These are phyloP conservation scores for Lodderomyces oxycetoniae DNA, from an alignment of 1,139 yeast genomes.

Conservation along the genomic window DNA sequence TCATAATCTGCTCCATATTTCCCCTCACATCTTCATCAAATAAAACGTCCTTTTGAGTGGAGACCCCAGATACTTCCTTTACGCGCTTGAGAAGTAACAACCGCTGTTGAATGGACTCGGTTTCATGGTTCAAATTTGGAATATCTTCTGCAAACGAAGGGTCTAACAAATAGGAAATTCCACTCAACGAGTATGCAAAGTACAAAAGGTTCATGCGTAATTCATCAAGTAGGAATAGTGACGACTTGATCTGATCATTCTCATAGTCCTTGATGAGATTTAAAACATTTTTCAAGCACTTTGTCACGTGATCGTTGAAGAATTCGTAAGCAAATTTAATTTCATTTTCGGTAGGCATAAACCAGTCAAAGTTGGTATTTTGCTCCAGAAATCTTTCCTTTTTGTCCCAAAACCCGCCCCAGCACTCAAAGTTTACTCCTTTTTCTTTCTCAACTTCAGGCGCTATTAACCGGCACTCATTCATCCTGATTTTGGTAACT, in stretches of 20 bases:
- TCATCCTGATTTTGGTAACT: constrained; percentile 54
- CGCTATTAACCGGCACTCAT: constrained; percentile 52
- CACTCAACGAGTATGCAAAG: constrained; percentile 62
- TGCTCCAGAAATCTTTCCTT: constrained; percentile 38
- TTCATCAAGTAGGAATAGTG: constrained; percentile 39
- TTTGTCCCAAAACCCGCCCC: constrained; percentile 70
- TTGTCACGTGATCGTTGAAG: constrained; percentile 48
- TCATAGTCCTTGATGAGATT: constrained; percentile 28
- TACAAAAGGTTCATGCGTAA: constrained; percentile 53
- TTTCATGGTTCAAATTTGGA: constrained; percentile 32
- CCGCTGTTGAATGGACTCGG: constrained; percentile 35
- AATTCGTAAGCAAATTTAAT: constrained; percentile 58
- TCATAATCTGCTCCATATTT: constrained; percentile 36
- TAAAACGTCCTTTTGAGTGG: constrained; percentile 22
- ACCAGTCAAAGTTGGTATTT: constrained; percentile 67
- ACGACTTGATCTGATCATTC: constrained; percentile 11
- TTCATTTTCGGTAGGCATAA: constrained; percentile 55
- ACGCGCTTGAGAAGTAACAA: constrained; percentile 30
- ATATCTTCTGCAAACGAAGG: constrained; percentile 53
- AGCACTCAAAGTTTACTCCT: constrained; percentile 48
- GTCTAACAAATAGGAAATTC: constrained; percentile 72
- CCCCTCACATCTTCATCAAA: constrained; percentile 31
- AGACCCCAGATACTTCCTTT: constrained; percentile 20
- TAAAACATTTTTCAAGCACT: constrained; percentile 41
- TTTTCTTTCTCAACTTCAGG: constrained; percentile 25